Evolutionary conservation across 305 asterid species (phyloP).

Genomic region (Solanum hybrid): DNA sequence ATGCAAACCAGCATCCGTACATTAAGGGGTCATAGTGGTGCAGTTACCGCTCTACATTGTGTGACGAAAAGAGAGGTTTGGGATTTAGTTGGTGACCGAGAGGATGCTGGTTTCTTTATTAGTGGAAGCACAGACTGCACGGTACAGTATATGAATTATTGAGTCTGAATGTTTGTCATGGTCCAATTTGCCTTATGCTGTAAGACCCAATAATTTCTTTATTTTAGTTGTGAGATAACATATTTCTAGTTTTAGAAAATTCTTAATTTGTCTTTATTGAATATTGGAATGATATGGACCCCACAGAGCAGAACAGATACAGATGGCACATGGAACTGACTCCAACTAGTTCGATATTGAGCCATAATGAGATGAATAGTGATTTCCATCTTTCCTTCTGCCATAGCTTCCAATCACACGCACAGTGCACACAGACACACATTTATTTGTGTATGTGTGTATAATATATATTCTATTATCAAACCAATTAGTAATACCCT

Average conservation of each 20-base stretch:
- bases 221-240: background rate
- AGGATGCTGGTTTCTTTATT: constrained; percentile 86
- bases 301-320: background rate
- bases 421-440: background rate
- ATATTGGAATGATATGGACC: background rate
- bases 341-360: background rate
- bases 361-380: background rate
- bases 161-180: background rate
- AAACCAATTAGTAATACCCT: background rate
- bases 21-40: constrained; percentile 86
- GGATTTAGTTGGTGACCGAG: constrained; percentile 92
- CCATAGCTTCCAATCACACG: background rate
- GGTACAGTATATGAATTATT: constrained; percentile 30
- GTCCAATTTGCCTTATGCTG: background rate
- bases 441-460: background rate
- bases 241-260: background rate
- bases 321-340: background rate
- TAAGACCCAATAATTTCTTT: background rate
- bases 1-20: constrained; percentile 71
- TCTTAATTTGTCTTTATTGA: background rate
- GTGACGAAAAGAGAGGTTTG: constrained; percentile 91
- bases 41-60: constrained; percentile 84
- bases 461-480: background rate
- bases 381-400: background rate
- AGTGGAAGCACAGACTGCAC: constrained; percentile 95